These are phyloP conservation scores for Aegle marmelos DNA, from an alignment of 345 rosid species.

Conservation along the genomic window DNA sequence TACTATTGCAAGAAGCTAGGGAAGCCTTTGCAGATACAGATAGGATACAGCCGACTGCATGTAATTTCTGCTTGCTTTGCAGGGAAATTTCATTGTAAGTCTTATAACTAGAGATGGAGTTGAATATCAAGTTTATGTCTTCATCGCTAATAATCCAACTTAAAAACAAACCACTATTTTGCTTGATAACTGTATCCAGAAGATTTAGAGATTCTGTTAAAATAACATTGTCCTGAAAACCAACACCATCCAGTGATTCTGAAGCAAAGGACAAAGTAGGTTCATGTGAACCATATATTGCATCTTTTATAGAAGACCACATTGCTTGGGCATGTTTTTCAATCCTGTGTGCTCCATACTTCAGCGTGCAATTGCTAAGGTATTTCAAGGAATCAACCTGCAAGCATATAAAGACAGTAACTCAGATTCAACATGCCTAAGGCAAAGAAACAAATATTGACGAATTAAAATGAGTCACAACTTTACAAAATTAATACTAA, in stretches of 20 bases:
- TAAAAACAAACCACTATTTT: slow-evolving; percentile 47
- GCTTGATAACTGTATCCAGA: slow-evolving; percentile 50
- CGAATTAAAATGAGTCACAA: not conserved
- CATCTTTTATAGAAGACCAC: slow-evolving; percentile 71
- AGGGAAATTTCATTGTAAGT: slow-evolving; percentile 42
- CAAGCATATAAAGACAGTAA: slow-evolving; percentile 15
- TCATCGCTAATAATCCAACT: slow-evolving; percentile 53
- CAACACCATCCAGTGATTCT: slow-evolving; percentile 46
- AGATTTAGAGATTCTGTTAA: slow-evolving; percentile 59
- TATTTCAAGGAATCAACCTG: slow-evolving; percentile 92
- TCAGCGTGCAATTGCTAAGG: slow-evolving; percentile 52
- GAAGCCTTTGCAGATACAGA: slow-evolving; percentile 67
- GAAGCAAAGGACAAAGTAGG: slow-evolving; percentile 33
- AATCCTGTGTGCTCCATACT: slow-evolving; percentile 67
- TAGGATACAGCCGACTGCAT: slow-evolving; percentile 59
- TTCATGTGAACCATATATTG: slow-evolving; percentile 50
- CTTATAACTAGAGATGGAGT: slow-evolving; percentile 40
- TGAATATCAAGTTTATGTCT: slow-evolving; percentile 50
- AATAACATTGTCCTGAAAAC: slow-evolving; percentile 42
- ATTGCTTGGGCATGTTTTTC: slow-evolving; percentile 56
- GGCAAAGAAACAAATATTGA: not conserved
- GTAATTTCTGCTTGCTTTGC: slow-evolving; percentile 54
- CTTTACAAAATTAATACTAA: slow-evolving; percentile 4
- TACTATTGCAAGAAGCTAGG: slow-evolving; percentile 51
- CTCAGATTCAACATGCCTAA: not conserved